Evolutionary conservation across 2,329 filamentous ascomycete genomes (phyloP).

Genomic region (Exserohilum rostratum): DNA sequence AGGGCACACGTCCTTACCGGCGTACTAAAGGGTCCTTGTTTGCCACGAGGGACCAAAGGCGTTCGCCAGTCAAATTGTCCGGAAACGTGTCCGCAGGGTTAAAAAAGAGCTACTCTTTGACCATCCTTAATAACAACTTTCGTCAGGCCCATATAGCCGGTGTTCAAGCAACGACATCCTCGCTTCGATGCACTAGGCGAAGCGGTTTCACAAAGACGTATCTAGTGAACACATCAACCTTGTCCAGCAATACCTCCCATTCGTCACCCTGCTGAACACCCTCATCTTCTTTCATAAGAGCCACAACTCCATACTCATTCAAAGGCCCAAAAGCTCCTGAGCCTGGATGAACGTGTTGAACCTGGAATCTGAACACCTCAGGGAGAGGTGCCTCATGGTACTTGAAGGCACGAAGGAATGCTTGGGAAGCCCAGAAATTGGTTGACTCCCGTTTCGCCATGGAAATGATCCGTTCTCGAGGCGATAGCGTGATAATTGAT

Average conservation of each 20-base stretch:
- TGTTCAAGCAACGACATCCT: background rate
- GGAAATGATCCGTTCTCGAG: constrained; percentile 53
- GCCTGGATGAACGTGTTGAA: constrained; percentile 13
- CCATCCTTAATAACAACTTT: background rate
- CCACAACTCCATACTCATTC: constrained; percentile 25
- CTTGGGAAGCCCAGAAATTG: constrained; percentile 59
- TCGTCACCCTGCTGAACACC: constrained; percentile 49
- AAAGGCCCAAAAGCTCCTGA: constrained; percentile 18
- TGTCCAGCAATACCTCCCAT: constrained; percentile 53
- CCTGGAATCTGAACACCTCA: constrained; percentile 50
- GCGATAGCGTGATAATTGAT: constrained; percentile 55
- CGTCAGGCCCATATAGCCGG: background rate
- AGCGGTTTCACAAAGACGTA: constrained; percentile 44
- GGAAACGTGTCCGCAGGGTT: no score
- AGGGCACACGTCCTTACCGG: constrained; percentile 4
- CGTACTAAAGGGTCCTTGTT: constrained; percentile 28
- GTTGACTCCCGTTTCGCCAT: constrained; percentile 42
- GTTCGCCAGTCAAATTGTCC: background rate
- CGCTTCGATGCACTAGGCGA: constrained; percentile 43
- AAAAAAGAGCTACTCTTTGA: background rate
- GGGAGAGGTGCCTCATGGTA: constrained; percentile 61
- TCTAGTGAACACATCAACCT: constrained; percentile 45
- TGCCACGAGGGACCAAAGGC: constrained; percentile 2
- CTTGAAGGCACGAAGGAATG: constrained; percentile 64
- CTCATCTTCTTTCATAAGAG: constrained; percentile 17